These are phyloP conservation scores for Aurantiochytrium sp. DNA, from an alignment of 108 stramenopile genomes.

Conservation along the genomic window DNA sequence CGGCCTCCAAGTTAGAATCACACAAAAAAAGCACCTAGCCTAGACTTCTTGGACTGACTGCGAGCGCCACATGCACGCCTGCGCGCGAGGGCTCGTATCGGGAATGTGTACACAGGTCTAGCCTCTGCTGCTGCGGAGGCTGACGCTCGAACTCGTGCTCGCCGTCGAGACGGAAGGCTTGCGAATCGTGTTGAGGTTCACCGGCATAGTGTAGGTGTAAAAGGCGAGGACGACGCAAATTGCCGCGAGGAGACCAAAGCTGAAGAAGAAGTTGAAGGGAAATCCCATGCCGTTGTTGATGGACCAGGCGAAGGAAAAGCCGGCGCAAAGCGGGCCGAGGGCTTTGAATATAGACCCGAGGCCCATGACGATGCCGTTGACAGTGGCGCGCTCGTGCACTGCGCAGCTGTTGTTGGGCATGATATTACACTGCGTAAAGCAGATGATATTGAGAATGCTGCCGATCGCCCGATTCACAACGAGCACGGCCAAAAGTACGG, in stretches of 20 bases:
- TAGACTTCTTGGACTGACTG: too few relatives aligned
- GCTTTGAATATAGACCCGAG: background rate
- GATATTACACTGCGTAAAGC: background rate
- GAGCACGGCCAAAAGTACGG: background rate
- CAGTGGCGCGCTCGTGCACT: background rate
- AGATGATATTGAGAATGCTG: background rate
- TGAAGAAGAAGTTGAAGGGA: background rate
- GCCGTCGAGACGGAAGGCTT: too few relatives aligned
- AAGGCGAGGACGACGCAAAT: background rate
- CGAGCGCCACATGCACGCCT: too few relatives aligned
- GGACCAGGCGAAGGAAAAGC: constrained; percentile 8
- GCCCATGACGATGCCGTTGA: constrained; percentile 10
- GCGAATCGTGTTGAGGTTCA: background rate
- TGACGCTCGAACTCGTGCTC: too few relatives aligned
- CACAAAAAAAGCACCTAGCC: too few relatives aligned
- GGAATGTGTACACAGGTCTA: too few relatives aligned
- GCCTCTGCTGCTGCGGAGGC: too few relatives aligned
- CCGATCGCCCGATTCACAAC: background rate
- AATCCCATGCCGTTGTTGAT: background rate
- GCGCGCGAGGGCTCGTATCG: too few relatives aligned
- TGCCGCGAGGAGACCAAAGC: background rate
- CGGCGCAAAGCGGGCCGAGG: background rate
- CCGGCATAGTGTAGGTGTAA: background rate
- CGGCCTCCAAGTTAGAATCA: too few relatives aligned
- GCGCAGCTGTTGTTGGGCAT: constrained; percentile 16